These are phyloP conservation scores for Isatis tinctoria DNA, from an alignment of 345 rosid species.

Conservation along the genomic window DNA sequence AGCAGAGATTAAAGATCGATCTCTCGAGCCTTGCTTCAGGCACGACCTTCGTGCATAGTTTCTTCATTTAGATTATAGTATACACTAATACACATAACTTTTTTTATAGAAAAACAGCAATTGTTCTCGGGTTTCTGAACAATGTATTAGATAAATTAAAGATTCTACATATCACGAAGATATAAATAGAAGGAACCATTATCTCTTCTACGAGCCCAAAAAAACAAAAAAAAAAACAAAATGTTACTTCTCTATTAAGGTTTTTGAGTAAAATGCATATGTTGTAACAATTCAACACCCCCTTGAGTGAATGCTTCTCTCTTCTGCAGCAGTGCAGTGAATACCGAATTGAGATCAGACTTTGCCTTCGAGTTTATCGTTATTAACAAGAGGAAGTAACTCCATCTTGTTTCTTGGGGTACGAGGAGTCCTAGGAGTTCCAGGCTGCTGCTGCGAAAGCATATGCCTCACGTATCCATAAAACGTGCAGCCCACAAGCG, in stretches of 20 bases:
- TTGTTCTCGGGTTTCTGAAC: not conserved
- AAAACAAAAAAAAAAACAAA: constrained; percentile 8
- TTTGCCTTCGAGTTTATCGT: constrained; percentile 84
- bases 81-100: too few species aligned
- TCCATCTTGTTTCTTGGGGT: constrained; percentile 77
- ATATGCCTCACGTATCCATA: constrained; percentile 90
- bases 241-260: constrained; percentile 26
- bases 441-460: constrained; percentile 75
- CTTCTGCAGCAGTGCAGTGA: constrained; percentile 1
- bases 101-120: not conserved
- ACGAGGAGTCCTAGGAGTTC: constrained; percentile 86
- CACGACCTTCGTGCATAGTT: not conserved
- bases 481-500: constrained; percentile 90
- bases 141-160: constrained; percentile 19
- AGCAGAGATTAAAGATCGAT: not conserved
- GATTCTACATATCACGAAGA: constrained; percentile 20
- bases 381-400: constrained; percentile 81
- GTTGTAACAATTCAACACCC: constrained; percentile 22
- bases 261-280: constrained; percentile 27
- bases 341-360: constrained; percentile 36
- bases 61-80: not conserved
- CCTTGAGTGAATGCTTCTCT: not conserved
- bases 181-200: constrained; percentile 23
- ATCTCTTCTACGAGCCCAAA: constrained; percentile 22
- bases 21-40: not conserved